Conservation (phyloP, 1,284 basidiomycete species). For the Xanthoconium separans region DNA sequence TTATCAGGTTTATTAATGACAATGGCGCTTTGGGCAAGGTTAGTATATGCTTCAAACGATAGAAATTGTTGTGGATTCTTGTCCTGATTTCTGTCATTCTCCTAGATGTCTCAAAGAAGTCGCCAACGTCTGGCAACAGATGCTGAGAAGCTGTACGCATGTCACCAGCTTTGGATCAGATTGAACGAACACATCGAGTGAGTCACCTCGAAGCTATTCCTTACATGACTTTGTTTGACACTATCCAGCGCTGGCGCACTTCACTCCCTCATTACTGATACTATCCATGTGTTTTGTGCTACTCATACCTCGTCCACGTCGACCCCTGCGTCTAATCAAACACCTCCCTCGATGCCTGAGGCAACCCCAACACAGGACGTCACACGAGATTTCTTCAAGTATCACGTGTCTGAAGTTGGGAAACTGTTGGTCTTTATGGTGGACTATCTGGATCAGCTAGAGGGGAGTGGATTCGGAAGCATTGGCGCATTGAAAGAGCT, state of each 20-base stretch:
- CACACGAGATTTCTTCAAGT: slow-evolving; percentile 84
- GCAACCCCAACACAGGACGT: slow-evolving; percentile 58
- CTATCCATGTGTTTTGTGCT: slow-evolving; percentile 66
- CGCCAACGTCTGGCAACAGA: slow-evolving; percentile 80
- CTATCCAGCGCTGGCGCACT: slow-evolving; percentile 42
- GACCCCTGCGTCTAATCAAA: slow-evolving; percentile 11
- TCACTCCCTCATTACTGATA: slow-evolving; percentile 62
- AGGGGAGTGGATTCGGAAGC: slow-evolving; percentile 25
- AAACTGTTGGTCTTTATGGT: slow-evolving; percentile 54
- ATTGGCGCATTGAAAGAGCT: slow-evolving; percentile 31
- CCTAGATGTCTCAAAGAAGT: slow-evolving; percentile 76
- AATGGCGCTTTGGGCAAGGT: slow-evolving; percentile 80
- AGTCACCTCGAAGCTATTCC: slow-evolving; percentile 23
- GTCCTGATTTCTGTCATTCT: slow-evolving; percentile 6
- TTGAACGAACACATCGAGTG: slow-evolving; percentile 75
- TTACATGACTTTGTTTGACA: slow-evolving; percentile 1
- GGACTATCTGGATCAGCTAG: slow-evolving; percentile 34
- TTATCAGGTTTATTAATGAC: slow-evolving; percentile 86
- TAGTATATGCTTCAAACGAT: slow-evolving; percentile 7
- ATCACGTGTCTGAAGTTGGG: slow-evolving; percentile 62
- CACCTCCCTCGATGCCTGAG: slow-evolving; percentile 15
- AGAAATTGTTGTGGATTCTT: background rate
- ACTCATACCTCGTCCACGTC: slow-evolving; percentile 58
- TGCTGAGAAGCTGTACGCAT: slow-evolving; percentile 86
- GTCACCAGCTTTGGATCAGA: slow-evolving; percentile 80